phyloP scores from a whole-genome alignment of 2,329 filamentous ascomycete genomes.

The Fusarium heterosporum region DNA sequence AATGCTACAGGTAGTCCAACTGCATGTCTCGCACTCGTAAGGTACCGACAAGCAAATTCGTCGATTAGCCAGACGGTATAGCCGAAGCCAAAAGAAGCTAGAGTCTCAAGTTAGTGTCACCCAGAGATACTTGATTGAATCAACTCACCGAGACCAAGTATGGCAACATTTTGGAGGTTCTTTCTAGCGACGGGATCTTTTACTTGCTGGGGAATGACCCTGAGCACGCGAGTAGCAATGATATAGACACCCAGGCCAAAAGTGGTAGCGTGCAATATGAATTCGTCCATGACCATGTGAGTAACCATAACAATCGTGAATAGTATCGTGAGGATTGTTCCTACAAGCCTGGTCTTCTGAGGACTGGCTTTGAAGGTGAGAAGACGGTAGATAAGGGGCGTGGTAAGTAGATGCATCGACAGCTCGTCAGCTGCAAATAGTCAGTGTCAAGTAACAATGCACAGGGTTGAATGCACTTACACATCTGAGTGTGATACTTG shows the following conservation, averaged over 20 bases:
- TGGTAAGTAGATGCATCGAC: constrained; percentile 57
- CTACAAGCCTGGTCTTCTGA: constrained; percentile 41
- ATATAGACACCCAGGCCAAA: constrained; percentile 53
- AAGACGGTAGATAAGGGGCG: constrained; percentile 56
- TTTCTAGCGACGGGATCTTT: constrained; percentile 42
- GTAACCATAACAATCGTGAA: constrained; percentile 54
- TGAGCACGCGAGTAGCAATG: constrained; percentile 49
- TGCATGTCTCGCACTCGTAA: constrained; percentile 45
- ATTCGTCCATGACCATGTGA: constrained; percentile 58
- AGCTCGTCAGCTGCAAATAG: constrained; percentile 52
- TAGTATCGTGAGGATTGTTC: constrained; percentile 35
- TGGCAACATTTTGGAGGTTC: constrained; percentile 35
- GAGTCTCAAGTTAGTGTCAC: not conserved
- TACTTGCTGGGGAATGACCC: constrained; percentile 51
- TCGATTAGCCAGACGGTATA: constrained; percentile 57
- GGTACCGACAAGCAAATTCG: constrained; percentile 48
- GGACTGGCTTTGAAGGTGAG: constrained; percentile 51
- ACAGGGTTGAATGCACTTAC: constrained; percentile 23
- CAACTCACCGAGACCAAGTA: constrained; percentile 37
- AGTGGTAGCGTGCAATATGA: constrained; percentile 53
- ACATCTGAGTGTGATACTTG: constrained; percentile 53
- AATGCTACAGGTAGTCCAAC: constrained; percentile 55
- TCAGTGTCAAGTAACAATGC: not conserved
- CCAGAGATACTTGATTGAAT: fast-evolving
- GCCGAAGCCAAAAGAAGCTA: constrained; percentile 53